phyloP scores from a whole-genome alignment of 2,329 filamentous ascomycete genomes.

The Fusarium sororula region DNA sequence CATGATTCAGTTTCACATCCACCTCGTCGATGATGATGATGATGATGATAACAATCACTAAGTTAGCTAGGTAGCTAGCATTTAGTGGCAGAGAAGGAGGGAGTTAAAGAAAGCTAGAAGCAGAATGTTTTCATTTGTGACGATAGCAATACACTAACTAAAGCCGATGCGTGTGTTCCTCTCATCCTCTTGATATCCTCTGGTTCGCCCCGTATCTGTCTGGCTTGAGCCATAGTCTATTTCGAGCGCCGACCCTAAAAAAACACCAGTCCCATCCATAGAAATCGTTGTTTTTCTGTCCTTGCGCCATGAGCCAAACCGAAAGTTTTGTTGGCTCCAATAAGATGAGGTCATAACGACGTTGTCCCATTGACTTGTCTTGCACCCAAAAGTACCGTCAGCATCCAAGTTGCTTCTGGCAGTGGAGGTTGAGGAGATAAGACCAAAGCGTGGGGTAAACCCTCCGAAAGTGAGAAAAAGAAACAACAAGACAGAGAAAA shows the following conservation, averaged over 20 bases:
- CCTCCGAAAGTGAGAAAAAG: slow-evolving; percentile 2
- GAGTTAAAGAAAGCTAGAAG: neutral
- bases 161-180: neutral
- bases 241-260: slow-evolving; percentile 28
- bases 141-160: slow-evolving; percentile 7
- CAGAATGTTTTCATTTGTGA: slow-evolving; percentile 10
- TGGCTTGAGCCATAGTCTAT: slow-evolving; percentile 41
- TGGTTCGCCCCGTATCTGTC: slow-evolving; percentile 24
- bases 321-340: slow-evolving; percentile 25
- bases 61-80: neutral
- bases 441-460: neutral
- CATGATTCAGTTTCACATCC: slow-evolving; percentile 22
- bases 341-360: slow-evolving; percentile 24
- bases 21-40: neutral
- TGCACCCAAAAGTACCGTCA: slow-evolving; percentile 1
- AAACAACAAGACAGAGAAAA: neutral
- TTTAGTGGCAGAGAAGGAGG: neutral
- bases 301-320: slow-evolving; percentile 36
- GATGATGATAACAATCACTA: neutral
- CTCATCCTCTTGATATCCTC: slow-evolving; percentile 4
- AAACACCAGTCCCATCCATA: slow-evolving; percentile 22
- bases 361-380: slow-evolving; percentile 19
- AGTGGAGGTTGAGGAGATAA: neutral
- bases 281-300: slow-evolving; percentile 24
- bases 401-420: neutral